phyloP scores from a whole-genome alignment of 495 filamentous ascomycete species.

The Penicillium coprophilum region DNA sequence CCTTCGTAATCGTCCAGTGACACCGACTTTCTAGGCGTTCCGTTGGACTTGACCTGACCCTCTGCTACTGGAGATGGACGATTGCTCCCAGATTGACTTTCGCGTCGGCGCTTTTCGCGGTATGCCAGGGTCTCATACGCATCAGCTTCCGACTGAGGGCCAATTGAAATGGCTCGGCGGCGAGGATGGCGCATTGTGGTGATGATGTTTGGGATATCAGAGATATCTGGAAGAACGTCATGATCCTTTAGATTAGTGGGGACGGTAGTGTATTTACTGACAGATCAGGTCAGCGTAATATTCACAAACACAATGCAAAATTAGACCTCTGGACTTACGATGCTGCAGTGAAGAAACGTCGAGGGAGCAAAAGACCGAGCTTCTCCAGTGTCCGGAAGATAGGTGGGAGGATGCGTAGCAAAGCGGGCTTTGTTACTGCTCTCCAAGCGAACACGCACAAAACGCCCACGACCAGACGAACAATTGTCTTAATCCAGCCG shows the following conservation, averaged over 20 bases:
- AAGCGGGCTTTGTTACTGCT: slow-evolving; percentile 76
- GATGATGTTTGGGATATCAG: slow-evolving; percentile 76
- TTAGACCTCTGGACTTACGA: slow-evolving; percentile 58
- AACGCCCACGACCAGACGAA: slow-evolving; percentile 76
- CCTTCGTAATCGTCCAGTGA: slow-evolving; percentile 63
- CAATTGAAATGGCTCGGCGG: slow-evolving; percentile 80
- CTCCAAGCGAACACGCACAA: slow-evolving; percentile 84
- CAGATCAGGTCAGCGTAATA: neutral
- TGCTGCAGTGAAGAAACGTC: slow-evolving; percentile 85
- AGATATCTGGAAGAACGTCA: slow-evolving; percentile 81
- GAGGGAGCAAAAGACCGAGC: slow-evolving; percentile 71
- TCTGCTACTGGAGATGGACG: slow-evolving; percentile 30
- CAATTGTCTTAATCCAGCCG: slow-evolving; percentile 58
- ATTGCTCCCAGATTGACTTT: slow-evolving; percentile 57
- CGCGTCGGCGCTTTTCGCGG: slow-evolving; percentile 73
- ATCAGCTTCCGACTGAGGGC: slow-evolving; percentile 92
- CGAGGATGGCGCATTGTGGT: slow-evolving; percentile 76
- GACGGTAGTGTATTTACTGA: slow-evolving; percentile 79
- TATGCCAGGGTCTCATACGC: slow-evolving; percentile 96
- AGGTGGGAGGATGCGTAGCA: slow-evolving; percentile 76
- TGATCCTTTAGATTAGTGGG: slow-evolving; percentile 75
- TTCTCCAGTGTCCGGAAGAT: slow-evolving; percentile 84
- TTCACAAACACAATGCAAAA: neutral
- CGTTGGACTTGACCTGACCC: slow-evolving; percentile 19
- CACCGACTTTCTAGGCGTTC: slow-evolving; percentile 31